Conservation (phyloP, 23 red algal species). For the Gracilaria domingensis region DNA sequence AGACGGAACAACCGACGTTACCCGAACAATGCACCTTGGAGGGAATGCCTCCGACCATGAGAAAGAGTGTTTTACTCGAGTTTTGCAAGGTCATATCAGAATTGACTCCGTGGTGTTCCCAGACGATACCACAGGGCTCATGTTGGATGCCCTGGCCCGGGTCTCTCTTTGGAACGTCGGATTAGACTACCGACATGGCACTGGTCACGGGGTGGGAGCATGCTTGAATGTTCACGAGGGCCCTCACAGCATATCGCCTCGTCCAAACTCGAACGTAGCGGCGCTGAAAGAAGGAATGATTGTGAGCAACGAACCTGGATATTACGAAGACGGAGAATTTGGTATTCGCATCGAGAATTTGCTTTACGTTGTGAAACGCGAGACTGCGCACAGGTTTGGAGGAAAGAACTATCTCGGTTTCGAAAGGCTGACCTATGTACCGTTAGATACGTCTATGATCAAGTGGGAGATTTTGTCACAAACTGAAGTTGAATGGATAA, state of each 20-base stretch:
- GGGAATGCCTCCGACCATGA: conserved; percentile 59
- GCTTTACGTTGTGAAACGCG: conserved; percentile 70
- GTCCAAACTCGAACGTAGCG: conserved; percentile 64
- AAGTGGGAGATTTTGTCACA: conserved; percentile 53
- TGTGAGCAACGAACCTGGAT: conserved; percentile 96
- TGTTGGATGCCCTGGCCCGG: conserved; percentile 90
- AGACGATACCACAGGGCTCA: conserved; percentile 83
- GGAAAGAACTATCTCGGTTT: conserved; percentile 82
- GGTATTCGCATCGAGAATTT: conserved; percentile 97
- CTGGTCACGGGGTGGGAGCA: conserved; percentile 96
- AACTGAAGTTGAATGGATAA: conserved; percentile 86
- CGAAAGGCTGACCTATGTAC: conserved; percentile 87
- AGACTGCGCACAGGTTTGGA: conserved; percentile 77
- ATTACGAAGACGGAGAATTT: conserved; percentile 91
- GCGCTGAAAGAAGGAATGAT: conserved; percentile 86
- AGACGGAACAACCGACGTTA: conserved; percentile 98
- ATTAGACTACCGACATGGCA: conserved; percentile 97
- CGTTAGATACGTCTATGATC: conserved; percentile 81
- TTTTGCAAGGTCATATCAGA: conserved; percentile 91
- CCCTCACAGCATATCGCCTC: conserved; percentile 86
- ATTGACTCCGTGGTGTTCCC: conserved; percentile 90
- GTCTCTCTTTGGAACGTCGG: conserved; percentile 86
- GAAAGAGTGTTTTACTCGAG: conserved; percentile 81
- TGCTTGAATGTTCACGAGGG: conserved; percentile 98
- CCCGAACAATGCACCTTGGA: conserved; percentile 92